Evolutionary conservation across 768 basidiomycete genomes (phyloP).

Genomic region (Mycena rebaudengoi): DNA sequence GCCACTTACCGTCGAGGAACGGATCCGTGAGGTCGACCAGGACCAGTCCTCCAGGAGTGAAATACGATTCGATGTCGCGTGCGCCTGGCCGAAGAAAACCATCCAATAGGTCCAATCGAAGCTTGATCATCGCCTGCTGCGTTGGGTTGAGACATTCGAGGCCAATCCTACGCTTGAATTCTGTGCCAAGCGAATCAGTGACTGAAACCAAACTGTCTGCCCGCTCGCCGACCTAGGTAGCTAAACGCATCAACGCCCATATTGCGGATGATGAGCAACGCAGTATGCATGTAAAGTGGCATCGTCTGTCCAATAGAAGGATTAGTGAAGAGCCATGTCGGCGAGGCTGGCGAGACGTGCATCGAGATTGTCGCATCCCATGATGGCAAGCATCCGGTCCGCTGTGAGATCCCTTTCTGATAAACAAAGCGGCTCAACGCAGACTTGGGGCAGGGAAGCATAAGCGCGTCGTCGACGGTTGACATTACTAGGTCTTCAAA

Average conservation of each 20-base stretch:
- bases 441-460: slow-evolving; percentile 31
- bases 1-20: slow-evolving; percentile 47
- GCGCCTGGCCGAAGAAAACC: slow-evolving; percentile 46
- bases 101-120: slow-evolving; percentile 54
- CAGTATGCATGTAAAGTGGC: slow-evolving; percentile 24
- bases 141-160: slow-evolving; percentile 47
- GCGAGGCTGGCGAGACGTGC: not conserved
- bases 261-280: slow-evolving; percentile 1
- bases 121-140: slow-evolving; percentile 50
- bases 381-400: slow-evolving; percentile 59
- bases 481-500: slow-evolving; percentile 16
- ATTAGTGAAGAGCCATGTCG: not conserved
- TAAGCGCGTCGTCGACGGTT: slow-evolving; percentile 9
- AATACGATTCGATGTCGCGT: too few relatives aligned
- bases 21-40: too few relatives aligned
- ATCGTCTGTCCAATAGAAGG: slow-evolving; percentile 1
- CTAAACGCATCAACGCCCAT: not conserved
- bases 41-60: too few relatives aligned
- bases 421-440: slow-evolving; percentile 51
- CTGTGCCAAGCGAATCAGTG: not conserved
- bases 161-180: slow-evolving; percentile 47
- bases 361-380: slow-evolving; percentile 43
- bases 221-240: slow-evolving; percentile 7
- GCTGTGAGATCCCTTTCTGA: too few relatives aligned
- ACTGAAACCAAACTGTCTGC: slow-evolving; percentile 41